Evolutionary conservation across 345 rosid species (phyloP).

Genomic region (Ceriops zippeliana): DNA sequence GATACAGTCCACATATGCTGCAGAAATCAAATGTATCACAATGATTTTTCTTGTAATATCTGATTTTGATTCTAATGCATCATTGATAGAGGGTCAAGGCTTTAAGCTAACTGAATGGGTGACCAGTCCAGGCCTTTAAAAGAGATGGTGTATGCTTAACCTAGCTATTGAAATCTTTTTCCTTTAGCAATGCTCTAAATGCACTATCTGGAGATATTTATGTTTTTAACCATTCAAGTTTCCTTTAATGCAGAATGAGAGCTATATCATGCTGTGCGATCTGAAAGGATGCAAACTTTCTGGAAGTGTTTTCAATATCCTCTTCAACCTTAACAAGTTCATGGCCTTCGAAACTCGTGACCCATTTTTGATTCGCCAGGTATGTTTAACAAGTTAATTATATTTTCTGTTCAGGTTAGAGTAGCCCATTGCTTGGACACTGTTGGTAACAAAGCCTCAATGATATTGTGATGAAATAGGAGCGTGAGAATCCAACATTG

Average conservation of each 20-base stretch:
- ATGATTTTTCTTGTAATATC: constrained; percentile 1
- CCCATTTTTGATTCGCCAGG: constrained; percentile 98
- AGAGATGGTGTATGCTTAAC: neutral
- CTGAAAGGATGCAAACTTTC: constrained; percentile 84
- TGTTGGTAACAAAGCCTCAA: constrained; percentile 14
- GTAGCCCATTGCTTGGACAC: neutral
- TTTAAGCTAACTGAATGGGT: neutral
- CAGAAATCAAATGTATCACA: neutral
- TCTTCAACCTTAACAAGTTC: constrained; percentile 91
- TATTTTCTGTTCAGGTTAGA: neutral
- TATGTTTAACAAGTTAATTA: constrained; percentile 19
- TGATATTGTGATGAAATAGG: constrained; percentile 43
- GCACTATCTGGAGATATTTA: neutral
- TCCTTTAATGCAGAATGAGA: constrained; percentile 56
- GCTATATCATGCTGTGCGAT: constrained; percentile 61
- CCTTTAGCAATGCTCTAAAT: neutral
- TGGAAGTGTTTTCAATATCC: constrained; percentile 85
- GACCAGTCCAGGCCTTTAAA: neutral
- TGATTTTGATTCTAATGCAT: neutral
- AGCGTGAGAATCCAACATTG: constrained; percentile 92
- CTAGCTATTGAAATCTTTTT: neutral
- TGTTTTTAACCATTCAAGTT: constrained; percentile 11
- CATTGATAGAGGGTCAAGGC: neutral
- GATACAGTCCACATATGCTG: neutral
- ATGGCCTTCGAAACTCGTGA: constrained; percentile 98